Evolutionary conservation across 495 filamentous ascomycete genomes (phyloP), one percentile per base, ranked within the genome.

Genomic region (Rusavskia elegans): DNA sequence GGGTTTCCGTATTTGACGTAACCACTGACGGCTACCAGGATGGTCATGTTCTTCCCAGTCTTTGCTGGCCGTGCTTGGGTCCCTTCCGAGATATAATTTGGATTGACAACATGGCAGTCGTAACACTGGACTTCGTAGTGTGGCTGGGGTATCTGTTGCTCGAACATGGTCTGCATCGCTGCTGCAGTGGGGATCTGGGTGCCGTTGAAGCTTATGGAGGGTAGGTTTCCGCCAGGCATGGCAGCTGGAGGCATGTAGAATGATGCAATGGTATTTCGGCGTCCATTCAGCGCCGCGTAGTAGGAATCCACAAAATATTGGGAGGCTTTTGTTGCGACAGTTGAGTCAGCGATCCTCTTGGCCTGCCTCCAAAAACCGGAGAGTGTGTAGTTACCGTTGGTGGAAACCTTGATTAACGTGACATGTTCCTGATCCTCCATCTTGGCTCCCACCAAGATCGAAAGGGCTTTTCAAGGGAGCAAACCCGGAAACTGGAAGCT

Each of bases 21-120:
- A 2, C 87, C 87, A 53, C 71, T 81, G 25, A 87, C 80, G 39
- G 78, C 69, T 13, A 89, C 69, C 40, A 79, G 59, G 48, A 90
- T 73, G 48, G 81, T 87, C 65, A 89, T 80, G 50, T 85, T 77
- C 55, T 72, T 75, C 51, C 66, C 61, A 2, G 61, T 63, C 50
- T 60, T 62, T 45, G 67, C 59, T 9, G 60, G 61, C 20, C 59
- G 58, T 0, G 59, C 63, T 48, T 73, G 71, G 17, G 63, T 48
- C 1, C 67, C 70, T 23, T 65, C 60, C 0, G 67, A 35, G 27
- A 59, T 61, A 66, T 78, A 84, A 53, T 75, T 72, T 19, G 72
- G 72, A 65, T 89, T 87, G 57, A 92, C 67, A 40, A 87, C 75
- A 48, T 89, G 84, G 60, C 76, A 81, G 64, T 92, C 83, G 52